Evolutionary conservation across 257 asterid genomes (phyloP).

Genomic region (Salvia rosmarinus): DNA sequence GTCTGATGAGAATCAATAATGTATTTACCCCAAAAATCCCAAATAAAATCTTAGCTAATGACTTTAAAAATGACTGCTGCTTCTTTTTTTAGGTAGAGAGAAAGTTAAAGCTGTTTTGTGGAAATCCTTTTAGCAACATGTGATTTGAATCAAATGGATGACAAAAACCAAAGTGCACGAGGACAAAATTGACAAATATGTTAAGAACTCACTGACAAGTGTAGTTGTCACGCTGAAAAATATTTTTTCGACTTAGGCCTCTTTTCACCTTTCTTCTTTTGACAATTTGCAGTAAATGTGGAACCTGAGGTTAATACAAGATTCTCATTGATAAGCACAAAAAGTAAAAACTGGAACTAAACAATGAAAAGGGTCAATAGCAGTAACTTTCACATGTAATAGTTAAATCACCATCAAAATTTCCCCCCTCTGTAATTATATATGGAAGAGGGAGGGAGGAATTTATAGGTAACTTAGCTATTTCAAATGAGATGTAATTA

Average conservation of each 20-base stretch:
- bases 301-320: constrained; percentile 59
- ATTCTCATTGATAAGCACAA: constrained; percentile 25
- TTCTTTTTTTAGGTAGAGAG: neutral
- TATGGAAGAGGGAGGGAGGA: constrained; percentile 1
- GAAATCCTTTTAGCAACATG: constrained; percentile 4
- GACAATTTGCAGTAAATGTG: constrained; percentile 81
- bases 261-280: constrained; percentile 73
- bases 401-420: constrained; percentile 12
- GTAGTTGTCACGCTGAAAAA: constrained; percentile 74
- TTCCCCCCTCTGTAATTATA: constrained; percentile 15
- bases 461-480: constrained; percentile 7
- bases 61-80: neutral
- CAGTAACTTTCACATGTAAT: constrained; percentile 5
- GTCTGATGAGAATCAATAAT: neutral
- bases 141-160: neutral
- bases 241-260: constrained; percentile 85
- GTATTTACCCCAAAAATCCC: neutral
- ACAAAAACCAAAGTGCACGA: constrained; percentile 14
- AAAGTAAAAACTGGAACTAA: constrained; percentile 13
- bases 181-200: constrained; percentile 4
- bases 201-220: constrained; percentile 82
- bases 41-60: neutral
- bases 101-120: neutral
- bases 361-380: neutral
- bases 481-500: constrained; percentile 22